Base-by-base conservation (phyloP, 768 basidiomycete genomes). In the Lactarius sanguifluus region DNA sequence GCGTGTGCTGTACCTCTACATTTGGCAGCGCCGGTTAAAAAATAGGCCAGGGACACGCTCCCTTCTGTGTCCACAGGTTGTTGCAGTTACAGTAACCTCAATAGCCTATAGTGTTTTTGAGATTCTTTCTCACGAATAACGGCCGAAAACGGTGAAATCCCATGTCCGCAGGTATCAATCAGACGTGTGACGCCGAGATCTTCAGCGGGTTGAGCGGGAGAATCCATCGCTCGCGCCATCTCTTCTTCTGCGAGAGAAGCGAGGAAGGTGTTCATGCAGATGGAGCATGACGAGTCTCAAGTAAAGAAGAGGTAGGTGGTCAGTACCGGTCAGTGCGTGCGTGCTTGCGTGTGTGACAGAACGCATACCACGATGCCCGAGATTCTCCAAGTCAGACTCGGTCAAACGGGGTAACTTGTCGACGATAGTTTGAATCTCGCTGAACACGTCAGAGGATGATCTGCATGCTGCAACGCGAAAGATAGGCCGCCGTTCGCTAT, bases 171-270 rank as follows among this genome's bases (percentile, higher is more conserved):
- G 1, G 75, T 75, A 50, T 74, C 52, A 15, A 41, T 59, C 28
- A 94, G 76, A 69, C 79, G 83, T 25, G 90, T 90, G 25, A 92
- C 85, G 3, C 92, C 92, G 1, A 89, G 75, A 43, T 86, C 81
- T 68, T 91, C 87, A n/a, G 79, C 69, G 18, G 89, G 83, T 67
- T 88, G 83, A 10, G 90, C 89, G 5, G 91, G 90, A 1, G 90
- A 89, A 71, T 92, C 90, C 87, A 92, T 89, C 8, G 81, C 91
- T 28, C 78, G 71, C 0, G 89, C 89, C 59, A 81, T 81, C 75
- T 94, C 91, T 73, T 91, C 89, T 69, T 92, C 89, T 1, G 90
- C 83, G 28, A 93, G 74, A 20, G 89, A 78, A 13, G 88, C 84
- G n/a, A 82, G 79, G 71, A 87, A 87, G 0, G 89, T 78, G 40